Conservation (phyloP, 768 basidiomycete genomes). For the Trametes cubensis region DNA sequence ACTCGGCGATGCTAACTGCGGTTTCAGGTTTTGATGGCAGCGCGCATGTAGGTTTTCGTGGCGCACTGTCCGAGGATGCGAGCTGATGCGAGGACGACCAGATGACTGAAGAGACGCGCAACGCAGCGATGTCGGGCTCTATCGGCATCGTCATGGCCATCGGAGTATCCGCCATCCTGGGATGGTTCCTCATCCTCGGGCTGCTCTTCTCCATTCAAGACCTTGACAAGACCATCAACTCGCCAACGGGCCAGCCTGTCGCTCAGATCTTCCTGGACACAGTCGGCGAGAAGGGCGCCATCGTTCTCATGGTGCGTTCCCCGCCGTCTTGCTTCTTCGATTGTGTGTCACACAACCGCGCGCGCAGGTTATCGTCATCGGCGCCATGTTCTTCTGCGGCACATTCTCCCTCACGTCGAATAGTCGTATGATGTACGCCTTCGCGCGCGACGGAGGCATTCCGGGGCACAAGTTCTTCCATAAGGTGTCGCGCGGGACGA, state of each 20-base stretch:
- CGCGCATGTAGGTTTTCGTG: constrained; percentile 53
- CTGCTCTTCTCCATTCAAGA: constrained; percentile 81
- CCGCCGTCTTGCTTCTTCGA: background rate
- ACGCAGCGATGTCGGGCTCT: constrained; percentile 59
- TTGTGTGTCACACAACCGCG: background rate
- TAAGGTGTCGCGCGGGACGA: constrained; percentile 58
- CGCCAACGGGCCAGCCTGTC: constrained; percentile 67
- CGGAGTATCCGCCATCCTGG: constrained; percentile 69
- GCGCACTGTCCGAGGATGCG: background rate
- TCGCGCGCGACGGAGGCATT: constrained; percentile 73
- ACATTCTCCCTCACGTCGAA: constrained; percentile 81
- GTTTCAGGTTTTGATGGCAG: constrained; percentile 70
- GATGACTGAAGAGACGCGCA: constrained; percentile 82
- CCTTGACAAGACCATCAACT: constrained; percentile 53
- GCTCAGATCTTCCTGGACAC: constrained; percentile 80
- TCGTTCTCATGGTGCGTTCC: constrained; percentile 62
- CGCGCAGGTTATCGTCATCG: constrained; percentile 61
- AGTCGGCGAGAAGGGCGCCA: constrained; percentile 73
- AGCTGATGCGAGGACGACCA: constrained; percentile 27
- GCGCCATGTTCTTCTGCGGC: constrained; percentile 76
- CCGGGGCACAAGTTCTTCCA: constrained; percentile 70
- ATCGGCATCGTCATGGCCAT: constrained; percentile 74
- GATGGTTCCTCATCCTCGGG: constrained; percentile 74
- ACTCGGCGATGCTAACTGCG: background rate
- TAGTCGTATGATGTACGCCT: constrained; percentile 83